Conservation (phyloP, 345 rosid genomes). For the Ceriops decandra region DNA sequence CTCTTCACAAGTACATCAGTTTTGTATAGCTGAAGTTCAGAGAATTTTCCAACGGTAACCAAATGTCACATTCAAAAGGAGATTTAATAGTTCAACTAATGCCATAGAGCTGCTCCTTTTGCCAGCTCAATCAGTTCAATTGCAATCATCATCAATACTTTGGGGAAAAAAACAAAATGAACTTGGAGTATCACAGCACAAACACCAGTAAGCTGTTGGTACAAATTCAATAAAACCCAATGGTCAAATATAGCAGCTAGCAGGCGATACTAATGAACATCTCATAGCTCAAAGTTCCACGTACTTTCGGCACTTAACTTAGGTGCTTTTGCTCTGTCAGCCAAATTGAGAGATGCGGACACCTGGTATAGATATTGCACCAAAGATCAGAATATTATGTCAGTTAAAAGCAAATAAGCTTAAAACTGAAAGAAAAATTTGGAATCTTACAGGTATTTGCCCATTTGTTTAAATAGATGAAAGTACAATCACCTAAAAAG, state of each 20-base stretch:
- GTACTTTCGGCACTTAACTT: conserved; percentile 67
- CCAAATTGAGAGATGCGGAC: conserved; percentile 60
- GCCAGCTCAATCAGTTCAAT: conserved; percentile 9
- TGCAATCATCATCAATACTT: conserved; percentile 3
- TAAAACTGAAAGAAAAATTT: neutral
- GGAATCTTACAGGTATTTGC: neutral
- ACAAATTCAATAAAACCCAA: conserved; percentile 16
- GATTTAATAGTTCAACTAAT: conserved; percentile 10
- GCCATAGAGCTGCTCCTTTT: conserved; percentile 14
- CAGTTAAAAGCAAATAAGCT: neutral
- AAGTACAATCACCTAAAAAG: neutral
- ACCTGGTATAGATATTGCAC: conserved; percentile 35
- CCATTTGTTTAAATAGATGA: neutral
- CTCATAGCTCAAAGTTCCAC: conserved; percentile 69
- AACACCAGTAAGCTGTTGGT: conserved; percentile 10
- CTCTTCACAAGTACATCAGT: too few species aligned
- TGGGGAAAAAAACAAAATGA: neutral
- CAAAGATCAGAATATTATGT: conserved; percentile 3
- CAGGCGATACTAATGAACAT: neutral
- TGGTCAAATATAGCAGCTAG: conserved; percentile 3
- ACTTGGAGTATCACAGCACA: conserved; percentile 8
- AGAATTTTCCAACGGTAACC: neutral
- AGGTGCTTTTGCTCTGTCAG: conserved; percentile 60
- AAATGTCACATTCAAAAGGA: conserved; percentile 6
- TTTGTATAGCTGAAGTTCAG: too few species aligned